Evolutionary conservation across 164 flowering plant species (phyloP).

Genomic region (Stephania japonica): DNA sequence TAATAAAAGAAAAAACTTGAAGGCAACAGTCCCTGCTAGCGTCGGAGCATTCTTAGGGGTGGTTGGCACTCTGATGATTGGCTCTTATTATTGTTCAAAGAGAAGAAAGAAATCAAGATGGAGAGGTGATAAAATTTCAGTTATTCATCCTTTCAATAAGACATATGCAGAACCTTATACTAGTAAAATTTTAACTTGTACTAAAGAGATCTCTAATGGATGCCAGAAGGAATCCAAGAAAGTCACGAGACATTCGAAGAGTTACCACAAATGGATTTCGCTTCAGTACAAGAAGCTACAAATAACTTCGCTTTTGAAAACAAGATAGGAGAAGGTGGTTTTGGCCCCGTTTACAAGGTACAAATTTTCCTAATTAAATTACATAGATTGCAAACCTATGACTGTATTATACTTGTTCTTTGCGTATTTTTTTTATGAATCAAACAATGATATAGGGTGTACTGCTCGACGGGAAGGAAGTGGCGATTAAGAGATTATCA

Average conservation of each 20-base stretch:
- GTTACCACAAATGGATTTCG: constrained; percentile 16
- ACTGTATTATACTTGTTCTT: not conserved
- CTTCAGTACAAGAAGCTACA: constrained; percentile 15
- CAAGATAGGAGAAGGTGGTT: constrained; percentile 34
- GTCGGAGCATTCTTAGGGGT: not conserved
- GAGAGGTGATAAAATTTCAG: not conserved
- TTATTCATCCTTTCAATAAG: no score
- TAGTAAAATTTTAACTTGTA: no score
- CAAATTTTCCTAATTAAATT: not conserved
- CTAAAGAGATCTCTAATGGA: no score
- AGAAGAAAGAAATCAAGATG: not conserved
- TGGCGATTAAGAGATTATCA: constrained; percentile 26
- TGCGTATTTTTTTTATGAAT: not conserved
- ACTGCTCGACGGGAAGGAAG: constrained; percentile 8
- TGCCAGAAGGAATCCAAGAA: not conserved
- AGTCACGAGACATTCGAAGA: constrained; percentile 2
- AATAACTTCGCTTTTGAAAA: constrained; percentile 19
- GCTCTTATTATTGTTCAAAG: not conserved
- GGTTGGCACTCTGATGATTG: not conserved
- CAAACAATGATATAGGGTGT: constrained; percentile 8
- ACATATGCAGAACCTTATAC: no score
- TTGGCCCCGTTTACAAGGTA: constrained; percentile 27
- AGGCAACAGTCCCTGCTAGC: not conserved
- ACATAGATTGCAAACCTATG: not conserved
- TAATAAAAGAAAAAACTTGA: not conserved